These are phyloP conservation scores for Camelina sativa DNA, from an alignment of 345 rosid genomes.

Conservation along the genomic window DNA sequence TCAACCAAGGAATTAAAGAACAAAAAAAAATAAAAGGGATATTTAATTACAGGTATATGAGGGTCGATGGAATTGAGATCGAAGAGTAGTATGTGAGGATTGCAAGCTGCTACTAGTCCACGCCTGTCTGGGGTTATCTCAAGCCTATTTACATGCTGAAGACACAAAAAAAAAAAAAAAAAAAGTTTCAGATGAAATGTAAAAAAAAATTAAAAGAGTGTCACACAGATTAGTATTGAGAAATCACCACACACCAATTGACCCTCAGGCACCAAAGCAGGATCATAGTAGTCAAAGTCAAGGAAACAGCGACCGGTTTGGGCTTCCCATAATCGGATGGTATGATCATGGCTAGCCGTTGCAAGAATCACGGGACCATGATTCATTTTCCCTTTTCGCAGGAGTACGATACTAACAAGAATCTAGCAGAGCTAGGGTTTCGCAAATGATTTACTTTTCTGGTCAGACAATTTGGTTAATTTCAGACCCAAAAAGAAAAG, in stretches of 20 bases:
- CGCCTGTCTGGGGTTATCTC: constrained; percentile 90
- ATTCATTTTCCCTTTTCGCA: constrained; percentile 47
- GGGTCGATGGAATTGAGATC: constrained; percentile 68
- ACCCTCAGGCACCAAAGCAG: constrained; percentile 59
- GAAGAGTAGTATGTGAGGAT: constrained; percentile 86
- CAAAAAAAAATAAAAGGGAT: background rate
- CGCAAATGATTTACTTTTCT: background rate
- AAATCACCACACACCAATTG: background rate
- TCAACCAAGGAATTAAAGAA: background rate
- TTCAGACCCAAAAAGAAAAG: background rate
- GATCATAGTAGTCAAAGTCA: constrained; percentile 66
- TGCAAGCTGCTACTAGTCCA: constrained; percentile 85
- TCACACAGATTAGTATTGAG: background rate
- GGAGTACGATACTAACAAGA: background rate
- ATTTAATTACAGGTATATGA: constrained; percentile 61
- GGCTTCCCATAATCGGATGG: constrained; percentile 91
- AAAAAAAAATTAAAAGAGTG: too few species aligned
- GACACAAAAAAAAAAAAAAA: background rate
- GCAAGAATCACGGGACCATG: constrained; percentile 87
- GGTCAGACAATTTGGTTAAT: background rate
- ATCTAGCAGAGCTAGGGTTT: constrained; percentile 11
- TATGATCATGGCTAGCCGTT: constrained; percentile 89
- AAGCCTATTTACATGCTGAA: constrained; percentile 88
- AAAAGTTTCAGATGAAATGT: constrained; percentile 11
- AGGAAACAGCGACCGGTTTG: constrained; percentile 88